A percentile compares a stretch with the other conserved stretches of the same genome.
These are phyloP conservation scores for Dillenia suffruticosa DNA, from an alignment of 164 flowering plant genomes.

Conservation along the genomic window DNA sequence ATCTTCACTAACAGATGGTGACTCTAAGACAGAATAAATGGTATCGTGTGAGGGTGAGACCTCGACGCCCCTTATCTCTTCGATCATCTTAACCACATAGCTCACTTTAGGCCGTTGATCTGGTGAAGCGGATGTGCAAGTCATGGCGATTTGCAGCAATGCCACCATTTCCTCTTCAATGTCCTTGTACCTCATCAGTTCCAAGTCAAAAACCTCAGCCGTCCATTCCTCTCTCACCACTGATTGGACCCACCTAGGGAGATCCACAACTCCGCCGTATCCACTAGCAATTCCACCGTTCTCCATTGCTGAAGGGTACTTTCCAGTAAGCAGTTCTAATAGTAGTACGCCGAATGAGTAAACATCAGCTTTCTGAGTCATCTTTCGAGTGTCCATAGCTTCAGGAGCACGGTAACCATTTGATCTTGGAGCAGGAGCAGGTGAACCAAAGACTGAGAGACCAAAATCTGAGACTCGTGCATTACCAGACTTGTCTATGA, in stretches of 20 bases:
- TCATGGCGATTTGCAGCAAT: conserved; percentile 71
- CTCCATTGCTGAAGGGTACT: conserved; percentile 23
- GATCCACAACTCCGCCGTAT: conserved; percentile 42
- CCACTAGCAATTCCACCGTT: conserved; percentile 33
- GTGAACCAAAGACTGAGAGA: conserved; percentile 42
- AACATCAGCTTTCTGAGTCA: conserved; percentile 64
- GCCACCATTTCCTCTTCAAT: conserved; percentile 95
- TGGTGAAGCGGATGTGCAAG: conserved; percentile 50
- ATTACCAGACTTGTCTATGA: conserved; percentile 51
- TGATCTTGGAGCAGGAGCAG: conserved; percentile 26
- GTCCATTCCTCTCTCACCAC: conserved; percentile 98
- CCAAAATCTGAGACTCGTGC: conserved; percentile 68
- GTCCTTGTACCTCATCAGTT: conserved; percentile 86
- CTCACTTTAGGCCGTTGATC: conserved; percentile 77
- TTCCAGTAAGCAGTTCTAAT: conserved; percentile 60
- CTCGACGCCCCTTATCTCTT: conserved; percentile 67
- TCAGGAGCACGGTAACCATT: conserved; percentile 88
- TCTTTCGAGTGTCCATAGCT: conserved; percentile 36
- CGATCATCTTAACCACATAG: conserved; percentile 66
- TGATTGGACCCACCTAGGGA: conserved; percentile 88
- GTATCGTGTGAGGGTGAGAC: conserved; percentile 57
- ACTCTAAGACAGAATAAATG: conserved; percentile 56
- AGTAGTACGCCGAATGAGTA: conserved; percentile 78
- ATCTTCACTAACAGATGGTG: conserved; percentile 68
- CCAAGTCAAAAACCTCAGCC: conserved; percentile 91